A percentile compares a stretch with the other conserved stretches of the same genome.
These are phyloP conservation scores for Vicia villosa DNA, from an alignment of 306 rosid genomes.

Conservation along the genomic window DNA sequence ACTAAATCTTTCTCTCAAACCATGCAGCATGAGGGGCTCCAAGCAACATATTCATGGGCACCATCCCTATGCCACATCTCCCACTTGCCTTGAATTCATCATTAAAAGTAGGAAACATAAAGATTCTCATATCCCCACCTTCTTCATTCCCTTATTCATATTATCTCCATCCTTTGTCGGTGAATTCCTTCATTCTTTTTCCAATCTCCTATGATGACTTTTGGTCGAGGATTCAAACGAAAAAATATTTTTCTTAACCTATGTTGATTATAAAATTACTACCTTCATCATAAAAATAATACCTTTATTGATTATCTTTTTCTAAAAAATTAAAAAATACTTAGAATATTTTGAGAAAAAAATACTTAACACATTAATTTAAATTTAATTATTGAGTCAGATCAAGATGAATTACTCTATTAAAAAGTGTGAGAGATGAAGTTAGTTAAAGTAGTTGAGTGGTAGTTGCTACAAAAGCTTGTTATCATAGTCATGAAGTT, in stretches of 20 bases:
- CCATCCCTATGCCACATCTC: conserved; percentile 47
- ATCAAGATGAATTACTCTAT: no score
- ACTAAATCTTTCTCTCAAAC: conserved; percentile 27
- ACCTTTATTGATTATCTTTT: no score
- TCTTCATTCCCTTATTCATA: background rate
- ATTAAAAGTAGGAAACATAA: conserved; percentile 30
- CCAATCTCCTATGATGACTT: background rate
- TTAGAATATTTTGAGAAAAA: no score
- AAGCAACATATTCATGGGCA: conserved; percentile 43
- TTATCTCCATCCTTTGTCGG: background rate
- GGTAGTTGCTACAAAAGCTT: no score
- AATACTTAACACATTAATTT: no score
- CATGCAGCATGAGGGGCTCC: conserved; percentile 49
- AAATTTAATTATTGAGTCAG: no score
- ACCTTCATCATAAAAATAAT: background rate
- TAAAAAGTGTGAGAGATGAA: no score
- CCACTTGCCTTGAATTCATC: conserved; percentile 26
- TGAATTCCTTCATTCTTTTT: background rate
- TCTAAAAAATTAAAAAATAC: no score
- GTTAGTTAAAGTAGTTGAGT: no score
- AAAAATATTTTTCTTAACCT: background rate
- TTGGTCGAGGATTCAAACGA: background rate
- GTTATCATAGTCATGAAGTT: no score
- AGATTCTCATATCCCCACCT: conserved; percentile 27
- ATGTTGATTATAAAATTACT: background rate